Percentiles rank a stretch among this genome's conserved stretches.
These are phyloP conservation scores for Alternaria gansuensis DNA, from an alignment of 2,329 filamentous ascomycete species.

Conservation along the genomic window DNA sequence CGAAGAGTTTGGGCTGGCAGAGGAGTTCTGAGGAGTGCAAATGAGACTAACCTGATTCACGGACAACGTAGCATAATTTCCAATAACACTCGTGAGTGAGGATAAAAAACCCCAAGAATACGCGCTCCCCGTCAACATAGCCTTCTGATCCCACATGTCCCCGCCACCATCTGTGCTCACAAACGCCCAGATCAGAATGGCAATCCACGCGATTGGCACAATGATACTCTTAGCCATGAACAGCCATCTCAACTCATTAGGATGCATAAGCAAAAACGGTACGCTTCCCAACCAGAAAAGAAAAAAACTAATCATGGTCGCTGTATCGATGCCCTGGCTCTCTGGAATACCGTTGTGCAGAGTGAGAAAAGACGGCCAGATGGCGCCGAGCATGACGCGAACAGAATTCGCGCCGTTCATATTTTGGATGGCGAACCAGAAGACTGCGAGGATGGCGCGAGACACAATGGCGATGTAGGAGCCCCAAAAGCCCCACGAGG, in stretches of 20 bases:
- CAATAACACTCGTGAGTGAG: constrained; percentile 60
- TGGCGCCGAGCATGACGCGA: constrained; percentile 62
- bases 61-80: constrained; percentile 62
- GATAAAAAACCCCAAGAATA: constrained; percentile 65
- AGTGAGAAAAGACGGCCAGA: constrained; percentile 66
- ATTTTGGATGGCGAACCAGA: constrained; percentile 73
- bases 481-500: constrained; percentile 67
- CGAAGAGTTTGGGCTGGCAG: no score
- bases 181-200: constrained; percentile 70
- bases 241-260: constrained; percentile 63
- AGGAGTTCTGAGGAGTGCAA: background rate
- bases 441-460: constrained; percentile 63
- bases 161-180: constrained; percentile 62
- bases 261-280: constrained; percentile 65
- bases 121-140: constrained; percentile 58
- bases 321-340: constrained; percentile 63
- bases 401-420: constrained; percentile 68
- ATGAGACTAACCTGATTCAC: constrained; percentile 56
- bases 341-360: constrained; percentile 63
- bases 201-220: constrained; percentile 68
- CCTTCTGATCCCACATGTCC: constrained; percentile 59
- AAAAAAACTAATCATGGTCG: constrained; percentile 66
- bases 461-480: constrained; percentile 65
- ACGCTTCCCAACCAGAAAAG: constrained; percentile 67
- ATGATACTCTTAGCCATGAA: constrained; percentile 60